Conservation (phyloP, 257 asterid genomes). For the Solanum dulcamara region DNA sequence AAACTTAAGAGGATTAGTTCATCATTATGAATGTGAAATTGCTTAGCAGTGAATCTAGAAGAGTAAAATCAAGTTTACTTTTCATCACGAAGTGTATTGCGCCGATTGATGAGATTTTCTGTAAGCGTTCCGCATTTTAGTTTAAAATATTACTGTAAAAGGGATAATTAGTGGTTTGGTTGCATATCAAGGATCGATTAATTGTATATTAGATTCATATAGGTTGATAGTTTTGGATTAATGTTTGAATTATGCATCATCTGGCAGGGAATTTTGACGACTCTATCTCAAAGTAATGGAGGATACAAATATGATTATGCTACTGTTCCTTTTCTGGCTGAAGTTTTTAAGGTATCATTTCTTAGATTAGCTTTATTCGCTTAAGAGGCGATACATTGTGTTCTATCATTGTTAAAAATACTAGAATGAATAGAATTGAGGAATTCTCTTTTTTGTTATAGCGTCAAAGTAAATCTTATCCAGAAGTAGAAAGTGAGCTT, state of each 20-base stretch:
- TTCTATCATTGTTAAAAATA: neutral
- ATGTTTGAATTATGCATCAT: neutral
- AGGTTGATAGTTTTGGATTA: neutral
- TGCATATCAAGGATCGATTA: neutral
- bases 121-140: neutral
- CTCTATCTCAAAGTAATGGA: slow-evolving; percentile 85
- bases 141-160: neutral
- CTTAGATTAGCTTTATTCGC: neutral
- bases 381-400: neutral
- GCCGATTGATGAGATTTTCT: neutral
- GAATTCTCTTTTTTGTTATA: neutral
- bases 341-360: slow-evolving; percentile 67
- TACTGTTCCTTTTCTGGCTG: slow-evolving; percentile 98
- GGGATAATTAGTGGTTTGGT: neutral
- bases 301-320: slow-evolving; percentile 84
- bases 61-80: neutral
- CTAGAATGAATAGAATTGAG: neutral
- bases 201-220: neutral
- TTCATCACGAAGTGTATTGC: neutral
- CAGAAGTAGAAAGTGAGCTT: neutral
- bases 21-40: neutral
- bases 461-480: neutral
- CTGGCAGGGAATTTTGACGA: slow-evolving; percentile 83
- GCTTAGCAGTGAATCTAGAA: neutral
- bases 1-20: neutral